Evolutionary conservation across 2,329 filamentous ascomycete species (phyloP), one percentile per base, ranked within the genome.

Genomic region (Claviceps digitariae): DNA sequence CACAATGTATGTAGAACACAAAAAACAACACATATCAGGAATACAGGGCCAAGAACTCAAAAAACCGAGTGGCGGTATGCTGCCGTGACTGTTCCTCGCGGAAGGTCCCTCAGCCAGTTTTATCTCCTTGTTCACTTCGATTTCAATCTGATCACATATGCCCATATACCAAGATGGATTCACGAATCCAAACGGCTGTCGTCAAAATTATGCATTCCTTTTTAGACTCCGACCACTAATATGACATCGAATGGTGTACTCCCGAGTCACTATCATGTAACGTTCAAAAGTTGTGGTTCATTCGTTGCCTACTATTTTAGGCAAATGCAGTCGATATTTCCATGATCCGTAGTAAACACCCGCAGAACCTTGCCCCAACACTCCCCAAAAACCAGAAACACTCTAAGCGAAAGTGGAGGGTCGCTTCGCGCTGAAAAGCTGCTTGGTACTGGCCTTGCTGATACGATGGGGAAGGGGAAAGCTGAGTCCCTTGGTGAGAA

Each of bases 401-500:
- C 71, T 81, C 82, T 90, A 97, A 82, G 90, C 93, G 82, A 97
- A 97, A 74, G 93, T 98, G 69, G 88, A 88, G 69, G 93, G 93
- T 77, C 93, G 86, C 77, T 83, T 88, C 70, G 89, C 83, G 72
- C 86, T 82, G 81, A 95, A 98, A 73, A 97, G 72, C 83, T 95
- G 95, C 81, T 86, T 87, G 79, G 78, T 83, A 72, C 74, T 75
- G 74, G 81, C 79, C 78, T 90, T 90, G 78, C 84, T 80, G 70
- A 90, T 77, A 69, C 94, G 93, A 83, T 98, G 93, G 72, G 93
- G 93, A 65, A 98, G 88, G 73, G 93, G 93, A 88, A 98, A 98
- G 76, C 86, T 88, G 75, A 98, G 87, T 75, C 83, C 73, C 86
- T 97, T 97, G 76, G 81, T 77, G 72, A 95, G 77, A 74, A 98